A percentile compares a stretch with the other conserved stretches of the same genome.
Conservation (phyloP, 441 rosid genomes). For the Erodium moschatum region DNA sequence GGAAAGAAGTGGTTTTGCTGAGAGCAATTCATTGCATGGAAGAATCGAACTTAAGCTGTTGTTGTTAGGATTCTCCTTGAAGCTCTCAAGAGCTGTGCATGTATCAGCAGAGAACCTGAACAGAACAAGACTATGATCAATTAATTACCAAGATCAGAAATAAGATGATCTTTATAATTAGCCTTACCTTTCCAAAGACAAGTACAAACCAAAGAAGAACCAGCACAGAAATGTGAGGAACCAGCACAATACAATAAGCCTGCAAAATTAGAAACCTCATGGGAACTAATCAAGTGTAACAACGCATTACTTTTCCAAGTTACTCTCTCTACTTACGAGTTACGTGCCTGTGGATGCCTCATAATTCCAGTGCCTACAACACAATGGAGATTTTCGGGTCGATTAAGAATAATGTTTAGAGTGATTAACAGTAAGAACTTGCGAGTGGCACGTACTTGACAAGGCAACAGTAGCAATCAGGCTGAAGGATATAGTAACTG, state of each 20-base stretch:
- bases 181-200: slow-evolving; percentile 48
- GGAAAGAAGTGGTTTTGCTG: slow-evolving; percentile 34
- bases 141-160: not conserved
- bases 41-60: slow-evolving; percentile 56
- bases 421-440: not conserved
- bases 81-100: slow-evolving; percentile 47
- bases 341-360: too few species aligned
- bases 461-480: slow-evolving; percentile 38
- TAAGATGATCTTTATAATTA: not conserved
- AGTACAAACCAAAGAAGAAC: slow-evolving; percentile 50
- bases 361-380: not conserved
- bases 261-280: not conserved
- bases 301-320: not conserved
- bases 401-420: not conserved
- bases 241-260: slow-evolving; percentile 45
- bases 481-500: slow-evolving; percentile 38
- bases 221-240: slow-evolving; percentile 51
- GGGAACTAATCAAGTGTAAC: not conserved
- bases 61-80: slow-evolving; percentile 46
- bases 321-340: slow-evolving; percentile 1
- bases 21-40: slow-evolving; percentile 46
- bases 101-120: slow-evolving; percentile 52
- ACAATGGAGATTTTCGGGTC: not conserved
- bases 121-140: not conserved
- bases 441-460: slow-evolving; percentile 13